Evolutionary conservation across 2,329 filamentous ascomycete species (phyloP).

Genomic region (Chrysoporthe austroafricana): DNA sequence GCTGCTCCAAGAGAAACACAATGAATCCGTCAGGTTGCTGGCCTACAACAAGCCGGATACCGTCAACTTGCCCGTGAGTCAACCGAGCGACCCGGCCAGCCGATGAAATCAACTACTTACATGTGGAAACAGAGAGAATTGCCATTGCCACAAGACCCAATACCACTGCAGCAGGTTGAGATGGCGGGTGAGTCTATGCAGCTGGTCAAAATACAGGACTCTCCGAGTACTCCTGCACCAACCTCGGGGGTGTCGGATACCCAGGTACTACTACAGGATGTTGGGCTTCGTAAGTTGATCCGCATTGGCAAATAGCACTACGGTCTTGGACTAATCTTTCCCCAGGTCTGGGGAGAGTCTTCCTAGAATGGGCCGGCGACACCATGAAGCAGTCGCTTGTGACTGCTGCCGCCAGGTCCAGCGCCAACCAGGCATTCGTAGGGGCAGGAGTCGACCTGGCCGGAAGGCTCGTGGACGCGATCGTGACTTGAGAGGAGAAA

Average conservation of each 20-base stretch:
- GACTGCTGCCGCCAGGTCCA: slow-evolving; percentile 13
- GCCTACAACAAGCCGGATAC: slow-evolving; percentile 1
- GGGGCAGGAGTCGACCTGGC: slow-evolving; percentile 14
- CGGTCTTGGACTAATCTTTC: too few relatives aligned
- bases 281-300: slow-evolving; percentile 14
- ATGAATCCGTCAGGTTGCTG: slow-evolving; percentile 16
- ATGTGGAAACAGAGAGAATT: slow-evolving; percentile 1
- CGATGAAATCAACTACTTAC: not conserved
- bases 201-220: not conserved
- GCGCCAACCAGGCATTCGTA: slow-evolving; percentile 4
- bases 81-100: not conserved
- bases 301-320: not conserved
- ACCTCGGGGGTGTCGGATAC: slow-evolving; percentile 9
- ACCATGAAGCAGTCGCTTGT: slow-evolving; percentile 25
- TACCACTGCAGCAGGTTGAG: not conserved
- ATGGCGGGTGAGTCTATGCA: not conserved
- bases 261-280: slow-evolving; percentile 10
- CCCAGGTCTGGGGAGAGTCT: slow-evolving; percentile 20
- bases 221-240: not conserved
- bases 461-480: slow-evolving; percentile 10
- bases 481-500: not conserved
- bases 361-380: slow-evolving; percentile 28
- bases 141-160: not conserved
- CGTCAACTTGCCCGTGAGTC: slow-evolving; percentile 1
- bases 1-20: slow-evolving; percentile 22